Evolutionary conservation across 2,329 filamentous ascomycete species (phyloP).

Genomic region (Cytospora mali): DNA sequence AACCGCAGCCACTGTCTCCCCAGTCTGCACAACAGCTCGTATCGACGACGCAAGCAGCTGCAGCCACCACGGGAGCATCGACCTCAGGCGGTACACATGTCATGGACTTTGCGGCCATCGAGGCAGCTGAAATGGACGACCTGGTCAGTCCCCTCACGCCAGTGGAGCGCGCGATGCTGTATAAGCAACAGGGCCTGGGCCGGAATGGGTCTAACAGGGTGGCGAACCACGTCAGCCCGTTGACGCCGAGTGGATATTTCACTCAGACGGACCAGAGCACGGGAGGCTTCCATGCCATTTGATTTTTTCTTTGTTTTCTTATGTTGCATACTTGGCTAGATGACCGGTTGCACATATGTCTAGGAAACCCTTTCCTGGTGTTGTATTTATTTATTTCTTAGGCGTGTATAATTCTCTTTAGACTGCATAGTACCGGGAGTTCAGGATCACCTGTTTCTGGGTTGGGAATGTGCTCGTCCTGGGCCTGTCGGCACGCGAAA

Average conservation of each 20-base stretch:
- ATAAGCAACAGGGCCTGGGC: slow-evolving; percentile 23
- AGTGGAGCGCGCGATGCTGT: slow-evolving; percentile 27
- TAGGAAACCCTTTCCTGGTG: neutral
- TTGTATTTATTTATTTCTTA: neutral
- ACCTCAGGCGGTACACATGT: slow-evolving; percentile 4
- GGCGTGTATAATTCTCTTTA: neutral
- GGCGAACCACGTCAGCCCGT: slow-evolving; percentile 17
- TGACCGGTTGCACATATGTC: neutral
- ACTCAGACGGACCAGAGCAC: slow-evolving; percentile 1
- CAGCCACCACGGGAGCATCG: neutral
- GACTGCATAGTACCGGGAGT: neutral
- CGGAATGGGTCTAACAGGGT: neutral
- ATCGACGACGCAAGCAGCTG: neutral
- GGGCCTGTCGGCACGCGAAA: neutral
- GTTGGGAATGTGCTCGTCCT: neutral
- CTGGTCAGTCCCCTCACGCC: slow-evolving; percentile 25
- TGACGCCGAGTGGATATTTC: slow-evolving; percentile 21
- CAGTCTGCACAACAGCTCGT: neutral
- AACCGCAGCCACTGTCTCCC: neutral
- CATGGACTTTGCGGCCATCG: slow-evolving; percentile 26
- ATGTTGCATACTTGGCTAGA: neutral
- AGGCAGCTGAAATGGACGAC: slow-evolving; percentile 29
- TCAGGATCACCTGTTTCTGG: neutral
- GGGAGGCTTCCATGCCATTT: slow-evolving; percentile 26
- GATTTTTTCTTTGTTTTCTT: neutral